phyloP scores from a whole-genome alignment of 2,329 filamentous ascomycete species.

The Pestalotiopsis sp. region DNA sequence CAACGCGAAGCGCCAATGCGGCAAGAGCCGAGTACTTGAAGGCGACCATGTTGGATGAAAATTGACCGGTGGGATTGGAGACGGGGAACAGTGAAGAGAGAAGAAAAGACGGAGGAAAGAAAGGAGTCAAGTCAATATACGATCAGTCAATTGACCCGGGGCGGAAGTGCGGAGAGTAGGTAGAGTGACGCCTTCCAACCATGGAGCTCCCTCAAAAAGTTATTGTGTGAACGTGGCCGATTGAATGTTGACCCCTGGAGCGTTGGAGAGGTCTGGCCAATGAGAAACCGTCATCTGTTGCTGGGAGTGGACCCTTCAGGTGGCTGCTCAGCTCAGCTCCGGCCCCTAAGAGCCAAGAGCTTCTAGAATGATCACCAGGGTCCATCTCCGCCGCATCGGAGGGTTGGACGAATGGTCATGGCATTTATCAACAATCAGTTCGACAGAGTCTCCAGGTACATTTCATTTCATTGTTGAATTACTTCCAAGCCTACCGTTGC shows the following conservation, averaged over 20 bases:
- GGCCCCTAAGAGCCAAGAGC: background rate
- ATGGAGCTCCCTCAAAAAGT: slow-evolving; percentile 10
- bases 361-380: slow-evolving; percentile 2
- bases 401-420: background rate
- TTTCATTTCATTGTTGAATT: background rate
- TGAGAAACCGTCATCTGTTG: background rate
- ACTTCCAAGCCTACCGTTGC: background rate
- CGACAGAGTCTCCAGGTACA: too few relatives aligned
- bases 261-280: background rate
- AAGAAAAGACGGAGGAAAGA: slow-evolving; percentile 12
- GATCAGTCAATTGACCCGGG: background rate
- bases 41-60: slow-evolving; percentile 31
- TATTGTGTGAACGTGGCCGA: slow-evolving; percentile 18
- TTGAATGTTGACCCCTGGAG: slow-evolving; percentile 7
- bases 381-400: background rate
- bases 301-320: background rate
- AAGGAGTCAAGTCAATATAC: background rate
- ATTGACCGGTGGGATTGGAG: slow-evolving; percentile 1
- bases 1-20: slow-evolving; percentile 33
- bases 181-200: background rate
- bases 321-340: background rate
- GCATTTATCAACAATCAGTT: background rate
- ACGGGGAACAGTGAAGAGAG: background rate
- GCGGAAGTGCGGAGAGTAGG: slow-evolving; percentile 4
- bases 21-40: slow-evolving; percentile 36